These are phyloP conservation scores for Neopestalotiopsis sp. DNA, from an alignment of 2,329 filamentous ascomycete species.

Conservation along the genomic window DNA sequence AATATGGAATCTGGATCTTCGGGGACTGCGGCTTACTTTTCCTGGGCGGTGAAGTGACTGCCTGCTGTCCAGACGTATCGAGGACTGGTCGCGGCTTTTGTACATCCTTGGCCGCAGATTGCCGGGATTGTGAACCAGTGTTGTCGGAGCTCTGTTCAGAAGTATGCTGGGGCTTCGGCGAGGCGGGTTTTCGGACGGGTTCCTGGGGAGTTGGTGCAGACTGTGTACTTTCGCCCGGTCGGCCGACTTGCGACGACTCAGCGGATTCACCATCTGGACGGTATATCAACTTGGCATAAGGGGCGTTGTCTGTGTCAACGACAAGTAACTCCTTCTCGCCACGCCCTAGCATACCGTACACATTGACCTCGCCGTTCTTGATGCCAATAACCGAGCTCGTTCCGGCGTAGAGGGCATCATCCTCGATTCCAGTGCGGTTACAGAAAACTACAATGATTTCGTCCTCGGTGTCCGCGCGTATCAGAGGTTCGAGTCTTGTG, in stretches of 20 bases:
- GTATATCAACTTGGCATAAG: slow-evolving; percentile 53
- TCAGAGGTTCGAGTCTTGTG: slow-evolving; percentile 69
- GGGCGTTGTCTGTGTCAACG: slow-evolving; percentile 60
- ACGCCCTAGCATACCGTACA: slow-evolving; percentile 75
- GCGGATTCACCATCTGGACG: slow-evolving; percentile 25
- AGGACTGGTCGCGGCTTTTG: background rate
- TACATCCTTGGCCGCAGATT: no score
- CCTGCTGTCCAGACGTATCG: background rate
- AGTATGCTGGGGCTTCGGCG: no score
- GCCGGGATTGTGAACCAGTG: no score
- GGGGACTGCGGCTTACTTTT: slow-evolving; percentile 2
- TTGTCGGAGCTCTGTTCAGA: no score
- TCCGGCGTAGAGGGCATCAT: slow-evolving; percentile 71
- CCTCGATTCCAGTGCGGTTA: slow-evolving; percentile 73
- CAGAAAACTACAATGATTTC: slow-evolving; percentile 73
- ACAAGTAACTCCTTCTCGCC: slow-evolving; percentile 71
- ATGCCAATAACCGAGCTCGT: slow-evolving; percentile 75
- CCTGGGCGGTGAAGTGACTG: background rate
- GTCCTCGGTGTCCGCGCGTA: slow-evolving; percentile 52
- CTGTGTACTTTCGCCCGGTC: no score
- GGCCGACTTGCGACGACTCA: no score
- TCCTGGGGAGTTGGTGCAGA: no score
- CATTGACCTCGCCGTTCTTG: slow-evolving; percentile 64
- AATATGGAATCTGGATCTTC: background rate
- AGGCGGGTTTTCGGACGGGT: no score